Percentiles rank a stretch among this genome's conserved stretches.
Conservation (phyloP, 192 early-diverging fungal species). For the Coemansia sp. region DNA sequence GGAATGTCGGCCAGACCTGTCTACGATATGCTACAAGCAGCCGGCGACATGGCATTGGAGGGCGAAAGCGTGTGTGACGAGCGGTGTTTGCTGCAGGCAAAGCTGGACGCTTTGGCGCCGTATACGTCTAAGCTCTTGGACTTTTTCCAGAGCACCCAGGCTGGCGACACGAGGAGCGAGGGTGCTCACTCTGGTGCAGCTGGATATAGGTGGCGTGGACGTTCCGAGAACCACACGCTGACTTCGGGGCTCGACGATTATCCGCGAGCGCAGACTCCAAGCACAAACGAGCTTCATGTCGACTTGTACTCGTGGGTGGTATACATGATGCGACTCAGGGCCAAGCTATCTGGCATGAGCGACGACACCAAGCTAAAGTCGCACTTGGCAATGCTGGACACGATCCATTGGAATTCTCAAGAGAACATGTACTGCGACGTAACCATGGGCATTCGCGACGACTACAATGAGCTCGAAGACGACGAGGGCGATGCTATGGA, state of each 20-base stretch:
- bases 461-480: slow-evolving; percentile 47
- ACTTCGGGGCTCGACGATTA: slow-evolving; percentile 95
- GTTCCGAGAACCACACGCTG: slow-evolving; percentile 77
- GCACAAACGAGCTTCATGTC: slow-evolving; percentile 46
- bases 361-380: not conserved
- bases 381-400: slow-evolving; percentile 22
- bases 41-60: not conserved
- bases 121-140: slow-evolving; percentile 66
- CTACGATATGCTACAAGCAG: not conserved
- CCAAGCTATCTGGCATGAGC: not conserved
- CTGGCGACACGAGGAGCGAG: slow-evolving; percentile 59
- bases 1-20: not conserved
- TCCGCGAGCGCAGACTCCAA: slow-evolving; percentile 73
- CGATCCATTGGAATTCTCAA: slow-evolving; percentile 39
- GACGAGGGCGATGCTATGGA: slow-evolving; percentile 21
- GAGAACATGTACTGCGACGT: slow-evolving; percentile 49
- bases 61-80: not conserved
- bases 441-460: slow-evolving; percentile 17
- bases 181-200: slow-evolving; percentile 46
- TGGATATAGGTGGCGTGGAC: slow-evolving; percentile 89
- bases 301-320: slow-evolving; percentile 38
- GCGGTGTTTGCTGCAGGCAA: not conserved
- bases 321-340: slow-evolving; percentile 23
- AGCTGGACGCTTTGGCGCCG: slow-evolving; percentile 54
- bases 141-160: slow-evolving; percentile 81